Base-by-base conservation (phyloP, 306 rosid species). In the Citrullus colocynthis region DNA sequence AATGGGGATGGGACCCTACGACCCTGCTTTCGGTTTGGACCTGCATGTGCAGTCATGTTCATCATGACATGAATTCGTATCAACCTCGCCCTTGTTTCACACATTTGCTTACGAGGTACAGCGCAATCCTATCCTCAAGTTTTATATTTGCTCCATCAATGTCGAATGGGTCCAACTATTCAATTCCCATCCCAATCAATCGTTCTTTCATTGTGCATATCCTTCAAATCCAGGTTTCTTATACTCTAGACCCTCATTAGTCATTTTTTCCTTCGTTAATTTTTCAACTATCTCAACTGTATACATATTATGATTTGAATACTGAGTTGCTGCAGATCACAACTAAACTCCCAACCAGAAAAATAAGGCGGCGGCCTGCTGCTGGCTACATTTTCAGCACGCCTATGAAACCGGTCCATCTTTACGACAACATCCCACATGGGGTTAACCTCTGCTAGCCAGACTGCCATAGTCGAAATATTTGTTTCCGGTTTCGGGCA, bases 21-120 rank as follows among this genome's bases (percentile, higher is more conserved):
- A 60, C 78, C 41, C 78, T 72, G 59, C 77, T 72, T 49, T 72
- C 49, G 77, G 21, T 74, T 52, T 18, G 61, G 62, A 74, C 78
- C 48, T 74, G 78, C 78, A 74, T 74, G 78, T 74, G 78, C 78
- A 52, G 78, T 54, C 77, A 74, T 74, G 78, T 74, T 74, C 78
- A 74, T 74, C 5, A 62, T n/a, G 56, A 73, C 77, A 20, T 67
- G 24, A 30, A 51, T 73, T 51, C 9, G 13, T 30, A 49, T 73
- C 77, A 32, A 74, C 52, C 78, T 74, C 32, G 48, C 78, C 28
- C 30, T 74, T 52, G 62, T 28, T 74, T 74, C 45, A 32, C 63
- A 74, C 45, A 74, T 74, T 52, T 74, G 62, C 61, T 74, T 52
- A 74, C 62, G 78, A 74, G 78, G 78, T 74, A 74, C 62, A 32